Base-by-base conservation (phyloP, 1,284 basidiomycete genomes). In the Apiotrichum laibachii region DNA sequence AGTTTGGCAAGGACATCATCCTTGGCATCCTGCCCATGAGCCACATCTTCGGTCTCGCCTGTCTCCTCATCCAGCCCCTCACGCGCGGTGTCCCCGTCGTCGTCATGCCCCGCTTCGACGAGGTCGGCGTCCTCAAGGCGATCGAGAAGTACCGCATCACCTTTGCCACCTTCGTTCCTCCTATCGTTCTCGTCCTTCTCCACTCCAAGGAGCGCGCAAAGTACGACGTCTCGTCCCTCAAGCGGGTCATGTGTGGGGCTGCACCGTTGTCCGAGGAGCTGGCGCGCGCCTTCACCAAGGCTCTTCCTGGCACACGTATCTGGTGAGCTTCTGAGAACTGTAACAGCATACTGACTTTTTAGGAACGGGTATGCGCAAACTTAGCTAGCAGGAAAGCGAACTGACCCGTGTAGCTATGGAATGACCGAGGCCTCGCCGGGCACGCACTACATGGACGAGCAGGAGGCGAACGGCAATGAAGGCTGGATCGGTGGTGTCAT, bases 91-190 rank as follows among this genome's bases (percentile, higher is more conserved):
- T 83, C 0, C 83, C 87, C 0, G 80, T 86, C 2, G 83, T 90
- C 37, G 76, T 95, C 52, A 82, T 88, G 70, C 80, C 85, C 0
- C 83, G 83, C 18, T 94, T 92, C 73, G 71, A 73, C 35, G 72
- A 76, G 44, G 59, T 67, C 8, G 47, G 67, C 18, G 87, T 92
- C 62, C 85, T 91, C 2, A 80, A 81, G 9, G 77, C 81, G 34
- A 92, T 90, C 67, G 87, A 88, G 69, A 43, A 81, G 63, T 89
- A 89, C 78, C 82, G 81, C 57, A 81, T 86, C 54, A 87, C 87
- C 0, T 76, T 78, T 40, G 71, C 82, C 1, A 77, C 91, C 10
- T 81, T 94, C 46, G 92, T 94, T 0, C 92, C 92, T 0, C 92
- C 92, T 0, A 86, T 96, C 48, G 79, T 92, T 2, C 85, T 95